Evolutionary conservation across 2,329 filamentous ascomycete genomes (phyloP).

Genomic region (Sphaerulina musiva): DNA sequence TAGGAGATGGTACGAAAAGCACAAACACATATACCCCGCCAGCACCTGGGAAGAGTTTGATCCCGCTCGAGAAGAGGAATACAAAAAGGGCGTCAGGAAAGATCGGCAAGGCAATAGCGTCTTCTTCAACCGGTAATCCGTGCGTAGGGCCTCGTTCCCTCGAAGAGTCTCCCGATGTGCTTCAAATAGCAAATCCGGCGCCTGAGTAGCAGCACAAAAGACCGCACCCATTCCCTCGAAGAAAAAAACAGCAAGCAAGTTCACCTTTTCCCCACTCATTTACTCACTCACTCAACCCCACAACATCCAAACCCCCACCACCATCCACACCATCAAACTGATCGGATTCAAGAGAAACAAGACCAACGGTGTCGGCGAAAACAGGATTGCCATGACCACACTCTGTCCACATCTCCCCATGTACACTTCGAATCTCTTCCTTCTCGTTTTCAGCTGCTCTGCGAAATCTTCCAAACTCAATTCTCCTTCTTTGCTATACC

Average conservation of each 20-base stretch:
- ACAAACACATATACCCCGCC: slow-evolving; percentile 97
- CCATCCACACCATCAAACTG: slow-evolving; percentile 23
- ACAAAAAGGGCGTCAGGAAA: slow-evolving; percentile 67
- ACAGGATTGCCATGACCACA: slow-evolving; percentile 30
- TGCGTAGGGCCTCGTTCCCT: too few species aligned
- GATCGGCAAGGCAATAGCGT: slow-evolving; percentile 88
- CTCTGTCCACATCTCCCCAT: slow-evolving; percentile 27
- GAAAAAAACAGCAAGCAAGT: neutral
- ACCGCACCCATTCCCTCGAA: too few species aligned
- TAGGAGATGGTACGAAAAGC: slow-evolving; percentile 90
- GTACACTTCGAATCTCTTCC: slow-evolving; percentile 26
- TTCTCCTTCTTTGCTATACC: slow-evolving; percentile 27
- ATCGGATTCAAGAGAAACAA: slow-evolving; percentile 31
- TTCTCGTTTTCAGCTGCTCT: slow-evolving; percentile 21
- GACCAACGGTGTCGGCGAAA: slow-evolving; percentile 26
- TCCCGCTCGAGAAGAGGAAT: slow-evolving; percentile 79
- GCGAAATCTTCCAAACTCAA: slow-evolving; percentile 30
- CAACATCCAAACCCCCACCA: slow-evolving; percentile 14
- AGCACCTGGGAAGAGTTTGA: slow-evolving; percentile 96
- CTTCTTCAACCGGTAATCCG: slow-evolving; percentile 46
- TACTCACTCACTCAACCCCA: neutral
- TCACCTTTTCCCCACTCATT: neutral
- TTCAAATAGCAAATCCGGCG: too few species aligned
- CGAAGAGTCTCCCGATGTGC: too few species aligned
- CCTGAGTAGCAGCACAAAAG: too few species aligned